phyloP scores from a whole-genome alignment of 495 filamentous ascomycete species.

The Rhizodiscina lignyota region DNA sequence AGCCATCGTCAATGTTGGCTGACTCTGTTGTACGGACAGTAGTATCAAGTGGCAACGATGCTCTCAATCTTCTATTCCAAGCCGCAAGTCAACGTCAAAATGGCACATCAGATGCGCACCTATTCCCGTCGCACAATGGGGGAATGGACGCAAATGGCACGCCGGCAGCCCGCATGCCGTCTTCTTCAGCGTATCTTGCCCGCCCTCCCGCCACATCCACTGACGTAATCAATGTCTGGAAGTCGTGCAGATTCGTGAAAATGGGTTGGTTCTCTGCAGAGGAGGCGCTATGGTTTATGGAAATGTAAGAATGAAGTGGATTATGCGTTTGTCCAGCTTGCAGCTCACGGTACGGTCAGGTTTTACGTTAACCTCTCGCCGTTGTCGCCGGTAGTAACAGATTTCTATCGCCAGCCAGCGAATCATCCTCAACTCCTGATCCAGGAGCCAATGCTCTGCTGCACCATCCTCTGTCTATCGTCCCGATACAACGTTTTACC shows the following conservation, averaged over 20 bases:
- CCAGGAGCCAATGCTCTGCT: slow-evolving; percentile 79
- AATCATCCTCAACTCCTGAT: slow-evolving; percentile 62
- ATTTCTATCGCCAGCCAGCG: slow-evolving; percentile 56
- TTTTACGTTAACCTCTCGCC: slow-evolving; percentile 83
- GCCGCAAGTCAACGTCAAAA: slow-evolving; percentile 39
- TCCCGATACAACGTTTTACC: slow-evolving; percentile 81
- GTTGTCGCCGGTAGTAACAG: slow-evolving; percentile 79
- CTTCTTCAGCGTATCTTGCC: no score
- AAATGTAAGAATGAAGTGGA: no score
- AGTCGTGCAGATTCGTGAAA: slow-evolving; percentile 75
- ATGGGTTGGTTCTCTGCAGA: slow-evolving; percentile 91
- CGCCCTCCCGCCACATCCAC: no score
- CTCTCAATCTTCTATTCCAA: slow-evolving; percentile 52
- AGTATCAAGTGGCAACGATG: slow-evolving; percentile 53
- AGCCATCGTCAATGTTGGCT: slow-evolving; percentile 40
- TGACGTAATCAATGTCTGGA: slow-evolving; percentile 76
- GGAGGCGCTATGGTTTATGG: slow-evolving; percentile 83
- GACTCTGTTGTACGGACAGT: slow-evolving; percentile 42
- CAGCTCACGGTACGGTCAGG: no score
- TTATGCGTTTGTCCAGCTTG: no score
- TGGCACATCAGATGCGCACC: slow-evolving; percentile 16
- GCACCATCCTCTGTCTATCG: slow-evolving; percentile 78
- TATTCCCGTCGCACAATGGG: no score
- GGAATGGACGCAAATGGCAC: slow-evolving; percentile 8
- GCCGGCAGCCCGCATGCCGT: no score